Percentiles rank a stretch among this genome's conserved stretches.
Evolutionary conservation across 352 stramenopile genomes (phyloP).

Genomic region (Globisporangium orthogonon): DNA sequence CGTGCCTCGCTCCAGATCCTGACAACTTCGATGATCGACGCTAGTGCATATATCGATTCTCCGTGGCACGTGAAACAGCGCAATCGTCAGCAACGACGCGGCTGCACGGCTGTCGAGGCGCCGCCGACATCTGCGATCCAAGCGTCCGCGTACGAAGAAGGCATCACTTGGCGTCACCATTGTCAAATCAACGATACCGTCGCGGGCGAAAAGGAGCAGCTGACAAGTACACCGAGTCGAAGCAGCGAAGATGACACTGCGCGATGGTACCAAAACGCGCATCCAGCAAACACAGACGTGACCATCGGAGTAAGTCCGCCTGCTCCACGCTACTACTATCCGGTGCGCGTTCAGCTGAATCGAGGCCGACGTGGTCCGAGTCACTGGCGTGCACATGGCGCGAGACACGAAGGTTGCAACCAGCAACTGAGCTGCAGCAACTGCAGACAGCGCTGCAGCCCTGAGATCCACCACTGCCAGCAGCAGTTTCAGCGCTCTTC

Average conservation of each 20-base stretch:
- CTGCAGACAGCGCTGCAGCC: not conserved
- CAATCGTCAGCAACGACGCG: not conserved
- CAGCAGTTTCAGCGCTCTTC: not conserved
- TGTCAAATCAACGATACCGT: not conserved
- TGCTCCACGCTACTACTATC: not conserved
- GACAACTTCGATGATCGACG: not conserved
- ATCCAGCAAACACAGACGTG: not conserved
- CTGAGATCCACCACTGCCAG: not conserved
- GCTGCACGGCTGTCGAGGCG: not conserved
- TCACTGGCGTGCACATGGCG: not conserved
- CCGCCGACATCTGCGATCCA: not conserved
- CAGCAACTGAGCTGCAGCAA: not conserved
- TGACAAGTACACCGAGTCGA: not conserved
- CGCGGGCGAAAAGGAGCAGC: not conserved
- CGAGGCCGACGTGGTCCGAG: not conserved
- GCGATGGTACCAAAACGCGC: not conserved
- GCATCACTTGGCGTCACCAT: not conserved
- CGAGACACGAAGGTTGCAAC: not conserved
- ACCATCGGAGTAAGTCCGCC: not conserved
- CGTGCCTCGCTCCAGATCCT: not conserved
- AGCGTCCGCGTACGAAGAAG: not conserved
- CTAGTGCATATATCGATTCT: not conserved
- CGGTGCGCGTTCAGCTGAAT: not conserved
- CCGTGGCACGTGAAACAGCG: not conserved
- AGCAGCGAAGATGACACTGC: not conserved